phyloP scores from a whole-genome alignment of 306 rosid species.

The Arachis hypogaea region DNA sequence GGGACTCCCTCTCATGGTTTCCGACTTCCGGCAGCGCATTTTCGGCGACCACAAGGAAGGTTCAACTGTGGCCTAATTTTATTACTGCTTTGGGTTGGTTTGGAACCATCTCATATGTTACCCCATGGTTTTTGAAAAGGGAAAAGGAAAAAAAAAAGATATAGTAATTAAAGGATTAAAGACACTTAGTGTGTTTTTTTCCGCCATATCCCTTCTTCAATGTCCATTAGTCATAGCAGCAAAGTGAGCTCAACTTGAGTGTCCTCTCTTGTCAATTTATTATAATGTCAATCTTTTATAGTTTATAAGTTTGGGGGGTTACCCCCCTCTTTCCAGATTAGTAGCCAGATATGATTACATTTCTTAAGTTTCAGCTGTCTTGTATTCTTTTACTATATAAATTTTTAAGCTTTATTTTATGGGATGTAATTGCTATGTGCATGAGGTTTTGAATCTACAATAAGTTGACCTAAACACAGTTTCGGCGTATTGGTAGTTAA shows the following conservation, averaged over 20 bases:
- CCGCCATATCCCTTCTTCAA: not conserved
- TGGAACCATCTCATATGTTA: too few species aligned
- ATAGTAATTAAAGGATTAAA: conserved; percentile 31
- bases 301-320: conserved; percentile 10
- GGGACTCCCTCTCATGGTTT: conserved; percentile 96
- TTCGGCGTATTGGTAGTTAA: not conserved
- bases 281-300: conserved; percentile 30
- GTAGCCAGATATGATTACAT: conserved; percentile 35
- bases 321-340: conserved; percentile 28
- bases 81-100: not conserved
- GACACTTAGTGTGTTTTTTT: conserved; percentile 28
- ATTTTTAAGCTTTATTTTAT: not conserved
- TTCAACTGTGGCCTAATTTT: conserved; percentile 45
- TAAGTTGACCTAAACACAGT: too few species aligned
- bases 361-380: conserved; percentile 38
- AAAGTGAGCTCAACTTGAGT: conserved; percentile 11
- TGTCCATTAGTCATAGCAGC: conserved; percentile 34
- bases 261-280: conserved; percentile 17
- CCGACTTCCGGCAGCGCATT: conserved; percentile 87
- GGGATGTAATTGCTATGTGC: conserved; percentile 42
- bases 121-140: too few species aligned
- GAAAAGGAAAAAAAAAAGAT: conserved; percentile 8
- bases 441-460: conserved; percentile 1
- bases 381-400: conserved; percentile 33
- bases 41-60: conserved; percentile 90